phyloP scores from a whole-genome alignment of 2,329 filamentous ascomycete species.

The Colletotrichum sp. region DNA sequence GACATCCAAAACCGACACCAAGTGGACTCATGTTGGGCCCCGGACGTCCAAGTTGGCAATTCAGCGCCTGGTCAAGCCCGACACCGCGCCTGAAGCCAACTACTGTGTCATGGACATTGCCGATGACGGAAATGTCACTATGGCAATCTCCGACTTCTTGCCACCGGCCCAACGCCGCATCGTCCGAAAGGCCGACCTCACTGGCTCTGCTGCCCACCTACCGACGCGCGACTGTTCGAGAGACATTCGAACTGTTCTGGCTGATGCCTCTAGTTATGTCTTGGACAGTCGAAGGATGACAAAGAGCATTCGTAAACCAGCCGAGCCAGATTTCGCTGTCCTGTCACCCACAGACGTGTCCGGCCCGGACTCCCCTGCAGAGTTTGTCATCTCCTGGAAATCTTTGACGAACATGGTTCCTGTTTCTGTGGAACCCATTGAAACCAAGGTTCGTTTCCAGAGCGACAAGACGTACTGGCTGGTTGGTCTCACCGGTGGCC shows the following conservation, averaged over 20 bases:
- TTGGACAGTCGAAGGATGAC: not conserved
- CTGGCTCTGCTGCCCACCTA: not conserved
- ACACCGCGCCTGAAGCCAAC: not conserved
- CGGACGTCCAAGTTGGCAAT: not conserved
- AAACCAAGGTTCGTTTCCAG: not conserved
- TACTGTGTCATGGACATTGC: not conserved
- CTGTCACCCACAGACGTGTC: not conserved
- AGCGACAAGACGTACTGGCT: slow-evolving; percentile 32
- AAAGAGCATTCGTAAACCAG: not conserved
- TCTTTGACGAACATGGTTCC: not conserved
- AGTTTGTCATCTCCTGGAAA: not conserved
- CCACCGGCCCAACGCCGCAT: not conserved
- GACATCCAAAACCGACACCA: not conserved
- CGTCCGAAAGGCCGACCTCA: not conserved
- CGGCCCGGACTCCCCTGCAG: not conserved
- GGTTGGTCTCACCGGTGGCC: slow-evolving; percentile 30
- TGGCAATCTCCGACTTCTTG: not conserved
- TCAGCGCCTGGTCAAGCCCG: not conserved
- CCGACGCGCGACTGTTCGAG: not conserved
- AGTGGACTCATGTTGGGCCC: not conserved
- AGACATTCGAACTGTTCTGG: not conserved
- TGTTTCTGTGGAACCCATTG: not conserved
- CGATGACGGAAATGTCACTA: not conserved
- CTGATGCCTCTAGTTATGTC: not conserved
- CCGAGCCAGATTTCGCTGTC: not conserved